These are phyloP conservation scores for Metschnikowia continentalis DNA, from an alignment of 805 yeast species.

Conservation along the genomic window DNA sequence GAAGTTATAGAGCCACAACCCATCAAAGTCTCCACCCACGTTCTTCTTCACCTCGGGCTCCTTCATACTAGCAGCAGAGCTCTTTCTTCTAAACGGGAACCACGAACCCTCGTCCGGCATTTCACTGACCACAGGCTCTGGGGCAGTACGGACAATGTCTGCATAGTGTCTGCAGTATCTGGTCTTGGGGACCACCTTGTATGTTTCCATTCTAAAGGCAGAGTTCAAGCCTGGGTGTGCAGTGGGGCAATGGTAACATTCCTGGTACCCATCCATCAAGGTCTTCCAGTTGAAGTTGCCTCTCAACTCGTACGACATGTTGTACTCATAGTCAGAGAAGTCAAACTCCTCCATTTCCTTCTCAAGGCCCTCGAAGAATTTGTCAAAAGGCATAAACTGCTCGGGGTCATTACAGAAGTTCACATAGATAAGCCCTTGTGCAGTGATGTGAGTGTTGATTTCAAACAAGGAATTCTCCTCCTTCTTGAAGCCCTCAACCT, in stretches of 20 bases:
- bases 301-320: slow-evolving; percentile 60
- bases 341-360: slow-evolving; percentile 55
- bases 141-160: slow-evolving; percentile 39
- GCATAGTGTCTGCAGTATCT: slow-evolving; percentile 63
- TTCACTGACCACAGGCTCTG: slow-evolving; percentile 9
- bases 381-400: slow-evolving; percentile 45
- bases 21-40: slow-evolving; percentile 60
- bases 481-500: slow-evolving; percentile 55
- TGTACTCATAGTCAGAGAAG: slow-evolving; percentile 57
- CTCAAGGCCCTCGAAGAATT: slow-evolving; percentile 49
- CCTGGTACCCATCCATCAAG: slow-evolving; percentile 64
- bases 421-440: slow-evolving; percentile 54
- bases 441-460: slow-evolving; percentile 50
- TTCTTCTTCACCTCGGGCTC: slow-evolving; percentile 35
- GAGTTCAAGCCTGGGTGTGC: slow-evolving; percentile 58
- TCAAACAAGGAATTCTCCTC: slow-evolving; percentile 52
- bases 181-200: slow-evolving; percentile 56
- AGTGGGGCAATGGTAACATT: slow-evolving; percentile 65
- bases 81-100: slow-evolving; percentile 48
- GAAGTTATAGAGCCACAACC: slow-evolving; percentile 58
- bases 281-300: slow-evolving; percentile 67
- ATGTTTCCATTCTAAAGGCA: slow-evolving; percentile 62
- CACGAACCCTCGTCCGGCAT: slow-evolving; percentile 35
- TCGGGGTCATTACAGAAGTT: slow-evolving; percentile 46
- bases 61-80: slow-evolving; percentile 11